phyloP scores from a whole-genome alignment of 2,329 filamentous ascomycete genomes.

The Amylocarpus encephaloides region DNA sequence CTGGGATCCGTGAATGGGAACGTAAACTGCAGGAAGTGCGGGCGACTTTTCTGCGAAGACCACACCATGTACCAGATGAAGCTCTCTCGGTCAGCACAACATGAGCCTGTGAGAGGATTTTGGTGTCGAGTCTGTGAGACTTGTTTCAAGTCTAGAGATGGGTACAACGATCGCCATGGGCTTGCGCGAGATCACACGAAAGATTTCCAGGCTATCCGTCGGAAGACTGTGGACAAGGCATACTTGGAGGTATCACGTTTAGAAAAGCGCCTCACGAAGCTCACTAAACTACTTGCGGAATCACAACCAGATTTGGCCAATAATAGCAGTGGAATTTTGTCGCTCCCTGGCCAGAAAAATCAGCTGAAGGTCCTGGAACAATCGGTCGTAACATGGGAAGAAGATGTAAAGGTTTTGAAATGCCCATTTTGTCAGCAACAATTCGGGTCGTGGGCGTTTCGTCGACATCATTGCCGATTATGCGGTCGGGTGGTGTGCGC shows the following conservation, averaged over 20 bases:
- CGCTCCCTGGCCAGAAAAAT: conserved; percentile 62
- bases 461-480: conserved; percentile 88
- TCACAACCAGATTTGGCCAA: conserved; percentile 59
- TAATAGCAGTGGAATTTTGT: conserved; percentile 44
- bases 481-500: conserved; percentile 92
- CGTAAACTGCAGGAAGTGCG: conserved; percentile 91
- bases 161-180: conserved; percentile 86
- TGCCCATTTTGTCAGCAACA: conserved; percentile 97
- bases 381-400: conserved; percentile 90
- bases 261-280: conserved; percentile 84
- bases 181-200: conserved; percentile 63
- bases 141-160: conserved; percentile 95
- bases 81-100: conserved; percentile 77
- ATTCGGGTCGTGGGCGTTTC: conserved; percentile 87
- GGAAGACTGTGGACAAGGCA: conserved; percentile 74
- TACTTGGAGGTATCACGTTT: conserved; percentile 82
- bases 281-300: conserved; percentile 77
- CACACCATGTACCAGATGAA: conserved; percentile 99
- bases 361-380: conserved; percentile 80
- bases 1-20: conserved; percentile 74
- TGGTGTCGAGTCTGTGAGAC: conserved; percentile 98
- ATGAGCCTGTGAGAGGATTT: conserved; percentile 82
- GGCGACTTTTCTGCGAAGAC: conserved; percentile 88
- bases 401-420: conserved; percentile 70
- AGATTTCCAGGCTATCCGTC: conserved; percentile 64